Evolutionary conservation across 129 eudicot species (phyloP).

Genomic region (Calendula officinalis): DNA sequence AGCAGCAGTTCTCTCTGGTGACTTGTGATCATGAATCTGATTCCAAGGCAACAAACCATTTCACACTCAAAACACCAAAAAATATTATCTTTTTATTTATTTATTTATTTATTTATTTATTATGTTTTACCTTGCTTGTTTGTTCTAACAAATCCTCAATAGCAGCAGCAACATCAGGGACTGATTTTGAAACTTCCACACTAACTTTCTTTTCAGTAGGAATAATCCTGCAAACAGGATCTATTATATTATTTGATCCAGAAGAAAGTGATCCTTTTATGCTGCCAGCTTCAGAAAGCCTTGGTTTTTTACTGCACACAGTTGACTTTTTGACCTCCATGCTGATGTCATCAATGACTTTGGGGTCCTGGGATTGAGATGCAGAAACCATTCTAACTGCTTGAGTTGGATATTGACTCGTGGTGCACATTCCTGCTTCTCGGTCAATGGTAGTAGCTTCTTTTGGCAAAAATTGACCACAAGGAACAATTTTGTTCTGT

Average conservation of each 20-base stretch:
- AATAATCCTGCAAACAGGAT: constrained; percentile 13
- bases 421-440: constrained; percentile 68
- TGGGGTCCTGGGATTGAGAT: constrained; percentile 40
- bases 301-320: constrained; percentile 45
- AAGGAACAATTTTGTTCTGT: constrained; percentile 62
- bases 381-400: constrained; percentile 50
- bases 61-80: background rate
- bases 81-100: background rate
- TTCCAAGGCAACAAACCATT: constrained; percentile 18
- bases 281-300: constrained; percentile 38
- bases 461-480: constrained; percentile 54
- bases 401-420: constrained; percentile 79
- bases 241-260: constrained; percentile 9
- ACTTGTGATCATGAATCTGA: constrained; percentile 68
- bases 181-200: constrained; percentile 36
- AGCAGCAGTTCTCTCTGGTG: constrained; percentile 47
- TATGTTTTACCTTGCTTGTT: constrained; percentile 74
- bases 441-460: constrained; percentile 64
- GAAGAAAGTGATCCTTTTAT: constrained; percentile 12
- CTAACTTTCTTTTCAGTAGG: constrained; percentile 24
- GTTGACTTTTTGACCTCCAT: constrained; percentile 25
- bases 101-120: background rate
- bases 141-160: constrained; percentile 90
- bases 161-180: constrained; percentile 93
- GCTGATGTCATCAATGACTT: constrained; percentile 24